A percentile compares a stretch with the other conserved stretches of the same genome.
Conservation (phyloP, 2,329 filamentous ascomycete species). For the Graphiopsis chlorocephala region DNA sequence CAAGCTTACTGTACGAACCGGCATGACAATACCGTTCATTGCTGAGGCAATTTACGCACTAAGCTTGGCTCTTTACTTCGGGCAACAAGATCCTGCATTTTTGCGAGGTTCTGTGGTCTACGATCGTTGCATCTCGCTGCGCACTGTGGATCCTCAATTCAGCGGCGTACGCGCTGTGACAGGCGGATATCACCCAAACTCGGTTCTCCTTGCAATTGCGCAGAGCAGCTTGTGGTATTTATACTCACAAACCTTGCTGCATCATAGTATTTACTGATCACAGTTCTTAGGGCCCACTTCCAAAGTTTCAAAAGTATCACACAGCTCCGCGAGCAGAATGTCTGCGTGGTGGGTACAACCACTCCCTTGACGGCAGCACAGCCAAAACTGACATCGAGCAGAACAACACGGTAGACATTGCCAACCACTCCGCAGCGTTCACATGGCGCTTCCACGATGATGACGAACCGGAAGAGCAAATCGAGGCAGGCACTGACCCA, state of each 20-base stretch:
- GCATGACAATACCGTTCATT: not conserved
- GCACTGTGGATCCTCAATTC: not conserved
- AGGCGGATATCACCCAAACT: not conserved
- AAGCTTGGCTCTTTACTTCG: not conserved
- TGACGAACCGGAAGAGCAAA: not conserved
- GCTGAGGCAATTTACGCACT: not conserved
- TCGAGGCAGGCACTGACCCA: not conserved
- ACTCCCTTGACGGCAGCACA: not conserved
- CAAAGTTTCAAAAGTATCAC: not conserved
- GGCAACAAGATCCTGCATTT: not conserved
- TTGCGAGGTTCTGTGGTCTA: not conserved
- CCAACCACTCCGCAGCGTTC: not conserved
- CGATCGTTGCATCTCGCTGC: not conserved
- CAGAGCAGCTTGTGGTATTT: not conserved
- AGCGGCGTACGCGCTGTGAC: not conserved
- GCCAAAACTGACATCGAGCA: not conserved
- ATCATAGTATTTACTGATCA: not conserved
- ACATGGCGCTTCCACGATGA: not conserved
- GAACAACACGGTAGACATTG: not conserved
- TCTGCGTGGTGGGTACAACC: not conserved
- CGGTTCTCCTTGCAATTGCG: not conserved
- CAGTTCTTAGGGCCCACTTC: not conserved
- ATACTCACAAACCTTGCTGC: no score
- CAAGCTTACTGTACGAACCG: not conserved
- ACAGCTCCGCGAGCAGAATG: not conserved